phyloP scores from a whole-genome alignment of 192 early-diverging fungal species.

The Gryganskiella cystojenkinii region DNA sequence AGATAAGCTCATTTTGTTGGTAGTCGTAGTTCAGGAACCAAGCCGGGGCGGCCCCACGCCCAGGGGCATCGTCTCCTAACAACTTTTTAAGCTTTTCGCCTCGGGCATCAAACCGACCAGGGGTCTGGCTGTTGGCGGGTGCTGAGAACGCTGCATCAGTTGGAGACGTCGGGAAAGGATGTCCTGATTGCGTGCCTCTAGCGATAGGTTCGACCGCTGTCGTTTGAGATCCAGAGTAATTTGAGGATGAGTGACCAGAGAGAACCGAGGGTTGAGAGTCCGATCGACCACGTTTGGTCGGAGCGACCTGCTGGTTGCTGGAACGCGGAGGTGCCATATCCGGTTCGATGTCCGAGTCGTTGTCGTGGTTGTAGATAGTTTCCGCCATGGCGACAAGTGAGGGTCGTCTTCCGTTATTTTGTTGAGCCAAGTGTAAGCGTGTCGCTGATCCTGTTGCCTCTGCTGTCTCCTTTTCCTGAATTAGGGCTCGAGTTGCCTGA shows the following conservation, averaged over 20 bases:
- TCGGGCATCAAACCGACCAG: constrained; percentile 29
- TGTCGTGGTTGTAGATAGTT: constrained; percentile 23
- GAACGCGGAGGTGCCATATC: constrained; percentile 15
- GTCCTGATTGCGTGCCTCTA: background rate
- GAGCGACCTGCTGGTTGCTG: background rate
- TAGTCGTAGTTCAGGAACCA: constrained; percentile 72
- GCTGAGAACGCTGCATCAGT: background rate
- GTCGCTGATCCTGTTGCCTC: constrained; percentile 10
- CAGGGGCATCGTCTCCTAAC: constrained; percentile 64
- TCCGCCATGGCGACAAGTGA: constrained; percentile 6
- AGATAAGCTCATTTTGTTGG: constrained; percentile 62
- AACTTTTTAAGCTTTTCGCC: constrained; percentile 64
- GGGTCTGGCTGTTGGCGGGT: constrained; percentile 22
- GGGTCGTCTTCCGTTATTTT: constrained; percentile 3
- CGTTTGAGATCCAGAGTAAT: constrained; percentile 7
- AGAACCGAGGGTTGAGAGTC: constrained; percentile 22
- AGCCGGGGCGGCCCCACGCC: constrained; percentile 39
- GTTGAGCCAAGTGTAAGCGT: background rate
- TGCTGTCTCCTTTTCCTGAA: constrained; percentile 41
- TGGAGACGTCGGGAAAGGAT: constrained; percentile 4
- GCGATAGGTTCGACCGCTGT: background rate
- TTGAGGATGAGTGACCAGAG: constrained; percentile 2
- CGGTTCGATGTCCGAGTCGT: constrained; percentile 48
- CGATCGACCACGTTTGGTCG: constrained; percentile 16
- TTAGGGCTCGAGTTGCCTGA: constrained; percentile 30